Evolutionary conservation across 345 rosid genomes (phyloP).

Genomic region (Arabidopsis thaliana): DNA sequence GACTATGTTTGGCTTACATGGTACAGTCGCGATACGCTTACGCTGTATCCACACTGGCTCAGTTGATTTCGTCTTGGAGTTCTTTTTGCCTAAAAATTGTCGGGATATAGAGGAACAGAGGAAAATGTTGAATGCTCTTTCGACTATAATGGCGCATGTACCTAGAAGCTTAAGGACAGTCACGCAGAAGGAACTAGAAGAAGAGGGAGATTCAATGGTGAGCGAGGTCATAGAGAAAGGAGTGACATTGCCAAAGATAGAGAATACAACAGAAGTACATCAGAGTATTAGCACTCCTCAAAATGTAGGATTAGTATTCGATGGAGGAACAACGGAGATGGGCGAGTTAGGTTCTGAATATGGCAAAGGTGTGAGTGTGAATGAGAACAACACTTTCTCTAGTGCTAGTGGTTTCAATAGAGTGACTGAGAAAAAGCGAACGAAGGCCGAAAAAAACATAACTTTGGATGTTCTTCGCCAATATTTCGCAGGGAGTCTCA

Average conservation of each 20-base stretch:
- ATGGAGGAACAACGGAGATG: conserved; percentile 41
- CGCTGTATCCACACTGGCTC: conserved; percentile 70
- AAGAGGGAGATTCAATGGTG: conserved; percentile 48
- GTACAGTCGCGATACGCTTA: conserved; percentile 86
- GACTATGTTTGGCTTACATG: conserved; percentile 75
- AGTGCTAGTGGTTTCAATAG: conserved; percentile 45
- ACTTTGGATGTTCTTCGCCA: conserved; percentile 72
- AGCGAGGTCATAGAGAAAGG: conserved; percentile 46
- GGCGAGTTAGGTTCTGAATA: conserved; percentile 46
- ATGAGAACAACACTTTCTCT: conserved; percentile 56
- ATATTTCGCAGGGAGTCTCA: conserved; percentile 87
- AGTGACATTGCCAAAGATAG: conserved; percentile 45
- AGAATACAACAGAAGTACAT: conserved; percentile 37
- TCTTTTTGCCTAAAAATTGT: conserved; percentile 83
- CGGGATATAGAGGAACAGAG: conserved; percentile 63
- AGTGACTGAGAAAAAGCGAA: conserved; percentile 59
- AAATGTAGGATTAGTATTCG: conserved; percentile 24
- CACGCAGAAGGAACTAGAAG: conserved; percentile 72
- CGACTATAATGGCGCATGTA: conserved; percentile 69
- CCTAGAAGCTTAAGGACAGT: conserved; percentile 76
- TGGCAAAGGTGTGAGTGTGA: conserved; percentile 52
- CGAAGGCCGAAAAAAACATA: conserved; percentile 72
- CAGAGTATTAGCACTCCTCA: conserved; percentile 44
- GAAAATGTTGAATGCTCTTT: conserved; percentile 74
- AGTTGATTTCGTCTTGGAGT: conserved; percentile 86